Conservation (phyloP, 257 asterid genomes). For the Cinchona pubescens region DNA sequence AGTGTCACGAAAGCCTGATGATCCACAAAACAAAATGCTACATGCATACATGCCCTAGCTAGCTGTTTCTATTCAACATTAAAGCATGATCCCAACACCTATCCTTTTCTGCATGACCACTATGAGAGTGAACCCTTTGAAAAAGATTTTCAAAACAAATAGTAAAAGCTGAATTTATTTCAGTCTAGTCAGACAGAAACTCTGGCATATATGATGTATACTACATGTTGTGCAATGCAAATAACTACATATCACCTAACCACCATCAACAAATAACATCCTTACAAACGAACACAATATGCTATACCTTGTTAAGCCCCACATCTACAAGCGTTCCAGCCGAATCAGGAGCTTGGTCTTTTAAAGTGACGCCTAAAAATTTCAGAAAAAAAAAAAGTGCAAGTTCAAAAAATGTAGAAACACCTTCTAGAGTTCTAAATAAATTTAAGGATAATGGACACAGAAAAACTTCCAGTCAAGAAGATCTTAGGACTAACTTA, state of each 20-base stretch:
- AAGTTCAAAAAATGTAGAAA: constrained; percentile 2
- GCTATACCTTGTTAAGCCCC: constrained; percentile 84
- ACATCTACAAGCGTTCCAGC: constrained; percentile 76
- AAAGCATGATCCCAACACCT: not conserved
- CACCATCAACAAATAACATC: constrained; percentile 13
- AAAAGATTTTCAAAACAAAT: not conserved
- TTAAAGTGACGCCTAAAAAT: constrained; percentile 63
- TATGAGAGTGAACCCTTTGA: not conserved
- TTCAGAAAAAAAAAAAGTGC: not conserved
- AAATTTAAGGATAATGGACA: not conserved
- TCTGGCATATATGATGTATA: not conserved
- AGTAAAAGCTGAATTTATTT: too few species aligned
- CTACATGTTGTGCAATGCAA: not conserved
- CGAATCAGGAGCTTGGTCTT: constrained; percentile 39
- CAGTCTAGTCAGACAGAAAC: not conserved
- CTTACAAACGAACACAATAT: constrained; percentile 1
- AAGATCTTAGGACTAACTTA: not conserved
- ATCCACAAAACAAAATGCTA: not conserved
- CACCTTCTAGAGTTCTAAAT: constrained; percentile 4
- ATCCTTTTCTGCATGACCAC: not conserved
- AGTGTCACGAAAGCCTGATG: not conserved
- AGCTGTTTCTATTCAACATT: not conserved
- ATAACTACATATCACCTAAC: constrained; percentile 1
- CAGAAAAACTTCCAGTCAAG: not conserved
- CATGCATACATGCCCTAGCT: not conserved